Evolutionary conservation across 2,329 filamentous ascomycete genomes (phyloP), one percentile per base, ranked within the genome.

Genomic region (Botrytis pseudocinerea): DNA sequence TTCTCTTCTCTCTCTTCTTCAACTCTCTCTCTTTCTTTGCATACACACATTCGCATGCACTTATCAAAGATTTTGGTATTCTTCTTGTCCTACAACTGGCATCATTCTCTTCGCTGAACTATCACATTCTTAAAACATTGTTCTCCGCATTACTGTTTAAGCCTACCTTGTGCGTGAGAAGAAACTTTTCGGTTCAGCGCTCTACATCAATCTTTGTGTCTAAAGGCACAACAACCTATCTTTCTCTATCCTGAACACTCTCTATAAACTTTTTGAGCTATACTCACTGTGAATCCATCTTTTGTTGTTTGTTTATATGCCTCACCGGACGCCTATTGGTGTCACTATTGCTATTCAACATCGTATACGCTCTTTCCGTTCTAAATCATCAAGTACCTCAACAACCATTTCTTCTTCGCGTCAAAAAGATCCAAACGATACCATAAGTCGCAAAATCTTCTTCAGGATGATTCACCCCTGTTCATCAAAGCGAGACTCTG

Each of bases 331-430:
- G 25, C 70, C 70, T 35, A 72, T 72, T 38, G 64, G 70, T 77
- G 74, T 42, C 25, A 72, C 70, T 70, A 68, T 65, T 73, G 64
- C 72, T 73, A 78, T 76, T 28, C 77, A 80, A 77, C 78, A 80
- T 65, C 76, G 79, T 74, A 57, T 81, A 75, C 78, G 78, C 59
- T 79, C 77, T 70, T 80, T 80, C 72, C 76, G 77, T 74, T 74
- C 60, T 72, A 74, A 40, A 74, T 74, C 60, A 68, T 74, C 28
- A 32, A 68, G 35, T 57, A 9, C n/a, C 32, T 69, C 70, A 35
- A 38, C 62, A 48, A 20, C 51, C 38, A 48, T 35, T 28, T 48
- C 70, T 48, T 44, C 62, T 38, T 28, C 73, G 25, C 68, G 22
- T 42, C 59, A 70, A 35, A 59, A 66, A 42, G 22, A 65, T 20